Evolutionary conservation across 768 basidiomycete species (phyloP), one percentile per base, ranked within the genome.

Genomic region (Rhodotorula taiwanensis): DNA sequence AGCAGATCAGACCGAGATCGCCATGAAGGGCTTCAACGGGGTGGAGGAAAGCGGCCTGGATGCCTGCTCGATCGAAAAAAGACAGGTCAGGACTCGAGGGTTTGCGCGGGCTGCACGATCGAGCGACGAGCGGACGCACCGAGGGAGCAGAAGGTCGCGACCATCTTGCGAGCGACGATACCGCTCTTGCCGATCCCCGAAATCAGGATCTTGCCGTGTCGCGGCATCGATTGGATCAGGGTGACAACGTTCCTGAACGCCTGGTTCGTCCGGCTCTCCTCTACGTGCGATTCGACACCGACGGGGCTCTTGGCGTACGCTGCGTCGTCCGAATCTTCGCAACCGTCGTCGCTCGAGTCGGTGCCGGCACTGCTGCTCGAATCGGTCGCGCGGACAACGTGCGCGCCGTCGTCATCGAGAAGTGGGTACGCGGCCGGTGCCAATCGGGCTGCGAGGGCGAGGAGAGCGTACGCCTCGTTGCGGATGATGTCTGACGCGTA

Each of bases 1-100:
- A 54, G 43, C 67, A 70, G 21, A 74, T 48, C 44, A 66, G 52
- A 48, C 73, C 73, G 44, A 74, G 67, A 55, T 74, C 73, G 47
- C 73, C 73, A 42, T 74, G 73, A 2, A 74, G 54, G 5, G 73
- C 73, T 50, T 71, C 72, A 43, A 69, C 52, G 4, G 73, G 73
- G 58, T 72, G 70, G 16, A 74, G 61, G 67, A 69, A 72, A 18
- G 52, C 60, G 30, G 70, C 36, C 41, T 60, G 72, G 43, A 74
- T 63, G 53, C 72, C 71, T 73, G 58, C 10, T 21, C 21, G 20
- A 33, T 13, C 28, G 11, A 6, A n/a, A 11, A 4, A 13, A 31
- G 34, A 25, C 25, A 59, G 45, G n/a, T n/a, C n/a, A n/a, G n/a
- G n/a, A n/a, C n/a, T n/a, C n/a, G n/a, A n/a, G n/a, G n/a, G n/a